A percentile compares a stretch with the other conserved stretches of the same genome.
phyloP scores from a whole-genome alignment of 2,329 filamentous ascomycete species.

The Aschersonia sp. region DNA sequence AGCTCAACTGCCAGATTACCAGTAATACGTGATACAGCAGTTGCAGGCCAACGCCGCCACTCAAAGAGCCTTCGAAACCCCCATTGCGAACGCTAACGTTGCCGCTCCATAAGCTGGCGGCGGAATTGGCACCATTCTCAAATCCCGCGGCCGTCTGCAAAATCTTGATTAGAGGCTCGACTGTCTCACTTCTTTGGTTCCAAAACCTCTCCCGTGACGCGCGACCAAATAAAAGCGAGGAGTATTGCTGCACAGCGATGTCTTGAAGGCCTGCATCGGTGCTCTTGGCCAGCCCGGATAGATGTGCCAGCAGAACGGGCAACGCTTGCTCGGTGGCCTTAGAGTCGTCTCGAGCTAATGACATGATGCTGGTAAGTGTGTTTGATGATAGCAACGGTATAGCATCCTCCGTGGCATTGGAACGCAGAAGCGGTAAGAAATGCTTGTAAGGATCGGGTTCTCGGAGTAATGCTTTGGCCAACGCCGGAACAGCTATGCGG shows the following conservation, averaged over 20 bases:
- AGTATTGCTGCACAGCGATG: conserved; percentile 87
- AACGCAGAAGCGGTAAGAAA: conserved; percentile 74
- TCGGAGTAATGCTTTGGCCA: conserved; percentile 63
- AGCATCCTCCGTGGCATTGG: conserved; percentile 59
- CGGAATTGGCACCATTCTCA: conserved; percentile 47
- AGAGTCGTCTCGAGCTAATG: conserved; percentile 47
- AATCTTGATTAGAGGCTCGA: conserved; percentile 70
- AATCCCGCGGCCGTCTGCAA: conserved; percentile 65
- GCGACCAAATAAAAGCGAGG: conserved; percentile 62
- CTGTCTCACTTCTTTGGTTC: conserved; percentile 75
- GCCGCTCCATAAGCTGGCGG: conserved; percentile 47
- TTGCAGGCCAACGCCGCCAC: conserved; percentile 81
- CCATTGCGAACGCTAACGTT: conserved; percentile 37
- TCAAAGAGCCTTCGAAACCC: conserved; percentile 47
- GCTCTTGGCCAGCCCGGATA: conserved; percentile 70
- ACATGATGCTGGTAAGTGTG: conserved; percentile 69
- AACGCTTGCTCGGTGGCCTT: conserved; percentile 61
- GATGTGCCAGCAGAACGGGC: conserved; percentile 71
- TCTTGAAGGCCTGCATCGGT: conserved; percentile 85
- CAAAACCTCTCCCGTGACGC: conserved; percentile 75
- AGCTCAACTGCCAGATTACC: conserved; percentile 92
- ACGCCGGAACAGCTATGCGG: conserved; percentile 56
- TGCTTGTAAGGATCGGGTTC: conserved; percentile 68
- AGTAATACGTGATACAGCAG: conserved; percentile 88
- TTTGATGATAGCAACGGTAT: conserved; percentile 84